phyloP scores from a whole-genome alignment of 208 protist species.

The Borovskyia barvae region DNA sequence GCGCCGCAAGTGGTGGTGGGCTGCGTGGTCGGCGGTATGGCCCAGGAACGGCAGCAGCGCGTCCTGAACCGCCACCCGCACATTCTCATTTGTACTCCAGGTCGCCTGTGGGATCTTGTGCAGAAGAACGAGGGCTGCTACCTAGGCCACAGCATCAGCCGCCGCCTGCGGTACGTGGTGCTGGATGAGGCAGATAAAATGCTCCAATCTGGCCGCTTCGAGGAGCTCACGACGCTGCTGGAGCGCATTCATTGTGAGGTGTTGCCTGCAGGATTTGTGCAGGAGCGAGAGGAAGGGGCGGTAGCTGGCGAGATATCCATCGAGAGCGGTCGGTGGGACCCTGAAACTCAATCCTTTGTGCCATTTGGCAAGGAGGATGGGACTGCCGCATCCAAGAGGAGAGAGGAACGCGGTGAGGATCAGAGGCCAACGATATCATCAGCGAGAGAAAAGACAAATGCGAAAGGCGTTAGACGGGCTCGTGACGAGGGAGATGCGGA shows the following conservation, averaged over 20 bases:
- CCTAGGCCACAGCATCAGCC: conserved; percentile 94
- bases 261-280: conserved; percentile 77
- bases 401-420: not conserved
- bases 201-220: conserved; percentile 96
- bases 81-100: conserved; percentile 91
- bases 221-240: conserved; percentile 97
- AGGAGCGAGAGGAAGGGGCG: conserved; percentile 75
- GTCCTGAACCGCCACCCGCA: conserved; percentile 89
- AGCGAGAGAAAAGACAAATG: conserved; percentile 18
- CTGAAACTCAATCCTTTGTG: conserved; percentile 62
- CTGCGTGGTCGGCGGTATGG: conserved; percentile 89
- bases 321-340: conserved; percentile 73
- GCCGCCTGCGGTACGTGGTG: conserved; percentile 93
- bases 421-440: not conserved
- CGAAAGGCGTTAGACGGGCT: conserved; percentile 7
- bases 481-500: not conserved
- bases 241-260: conserved; percentile 93
- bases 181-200: conserved; percentile 99
- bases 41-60: conserved; percentile 86
- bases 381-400: not conserved
- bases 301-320: conserved; percentile 49
- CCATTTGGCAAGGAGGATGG: conserved; percentile 50
- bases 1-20: conserved; percentile 65
- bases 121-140: conserved; percentile 90
- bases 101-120: conserved; percentile 85